Evolutionary conservation across 495 filamentous ascomycete genomes (phyloP).

Genomic region (Trichoderma erinaceum): DNA sequence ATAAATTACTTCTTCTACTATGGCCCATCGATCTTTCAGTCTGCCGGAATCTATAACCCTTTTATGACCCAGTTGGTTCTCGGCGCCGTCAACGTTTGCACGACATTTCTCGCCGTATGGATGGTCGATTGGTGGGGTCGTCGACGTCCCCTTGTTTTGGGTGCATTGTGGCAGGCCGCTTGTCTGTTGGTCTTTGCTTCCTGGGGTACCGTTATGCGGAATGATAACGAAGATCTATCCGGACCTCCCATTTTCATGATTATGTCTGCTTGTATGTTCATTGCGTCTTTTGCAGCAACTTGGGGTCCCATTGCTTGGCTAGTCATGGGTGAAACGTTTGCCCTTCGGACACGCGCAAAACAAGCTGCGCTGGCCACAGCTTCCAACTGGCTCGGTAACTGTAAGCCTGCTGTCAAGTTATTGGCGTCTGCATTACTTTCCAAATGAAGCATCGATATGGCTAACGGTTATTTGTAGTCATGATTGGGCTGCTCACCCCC

Average conservation of each 20-base stretch:
- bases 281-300: slow-evolving; percentile 53
- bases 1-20: slow-evolving; percentile 56
- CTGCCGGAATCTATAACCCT: slow-evolving; percentile 54
- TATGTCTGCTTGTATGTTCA: slow-evolving; percentile 68
- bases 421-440: background rate
- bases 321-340: slow-evolving; percentile 69
- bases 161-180: slow-evolving; percentile 58
- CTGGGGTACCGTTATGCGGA: slow-evolving; percentile 35
- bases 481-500: slow-evolving; percentile 79
- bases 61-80: slow-evolving; percentile 65
- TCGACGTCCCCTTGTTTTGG: slow-evolving; percentile 57
- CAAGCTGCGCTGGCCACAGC: slow-evolving; percentile 67
- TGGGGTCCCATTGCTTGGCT: slow-evolving; percentile 82
- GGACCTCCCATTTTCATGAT: slow-evolving; percentile 52
- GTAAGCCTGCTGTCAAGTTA: slow-evolving; percentile 19
- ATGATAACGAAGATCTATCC: no score
- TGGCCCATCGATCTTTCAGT: slow-evolving; percentile 54
- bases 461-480: slow-evolving; percentile 31
- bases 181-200: slow-evolving; percentile 68
- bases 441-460: background rate
- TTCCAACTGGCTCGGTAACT: slow-evolving; percentile 78
- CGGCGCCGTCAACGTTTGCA: slow-evolving; percentile 62
- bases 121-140: slow-evolving; percentile 62
- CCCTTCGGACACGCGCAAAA: slow-evolving; percentile 62
- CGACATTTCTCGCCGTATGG: slow-evolving; percentile 61